Base-by-base conservation (phyloP, 352 stramenopile genomes). In the Plasmopara halstedii region DNA sequence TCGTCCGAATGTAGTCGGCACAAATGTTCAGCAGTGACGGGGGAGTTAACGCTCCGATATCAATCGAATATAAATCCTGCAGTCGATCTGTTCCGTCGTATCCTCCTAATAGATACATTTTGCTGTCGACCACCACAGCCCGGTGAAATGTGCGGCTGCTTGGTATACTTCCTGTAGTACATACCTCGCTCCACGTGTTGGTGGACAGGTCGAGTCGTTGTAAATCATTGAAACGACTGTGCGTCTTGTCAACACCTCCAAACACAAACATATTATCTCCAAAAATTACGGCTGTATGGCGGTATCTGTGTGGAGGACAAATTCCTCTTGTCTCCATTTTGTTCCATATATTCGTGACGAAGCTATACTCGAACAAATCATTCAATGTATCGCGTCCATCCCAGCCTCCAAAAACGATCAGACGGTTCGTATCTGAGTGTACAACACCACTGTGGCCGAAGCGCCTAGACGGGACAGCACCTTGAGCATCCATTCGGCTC, bases 211-310 rank as follows among this genome's bases (percentile, higher is more conserved):
- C 73, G 3, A 92, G 64, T 27, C 73, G 65, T 50, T 91, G 76
- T 18, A 94, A 53, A 50, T 94, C 83, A 49, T 93, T 92, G 37
- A 92, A 94, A 2, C 83, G 81, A 25, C 70, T 85, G 58, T 94
- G 83, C 0, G 77, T 81, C 53, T 94, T 94, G 71, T 94, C 83
- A 5, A 94, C 83, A n/a, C 83, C 83, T 26, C 83, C 83, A 57
- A 94, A 94, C 9, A 94, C 75, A 49, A 90, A 88, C 83, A 94
- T 94, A 53, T 76, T 88, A 41, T 88, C 70, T 6, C 70, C 81
- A 38, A 70, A 89, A 17, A 94, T 80, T 21, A 94, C 81, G 0
- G 80, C 78, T 13, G 79, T 90, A 51, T 94, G 83, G 27, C 83
- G 76, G 57, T 94, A 94, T 43, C 83, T 66, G 27, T 94, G 81